Conservation (phyloP, 805 yeast species). For the Wickerhamomyces chambardii region DNA sequence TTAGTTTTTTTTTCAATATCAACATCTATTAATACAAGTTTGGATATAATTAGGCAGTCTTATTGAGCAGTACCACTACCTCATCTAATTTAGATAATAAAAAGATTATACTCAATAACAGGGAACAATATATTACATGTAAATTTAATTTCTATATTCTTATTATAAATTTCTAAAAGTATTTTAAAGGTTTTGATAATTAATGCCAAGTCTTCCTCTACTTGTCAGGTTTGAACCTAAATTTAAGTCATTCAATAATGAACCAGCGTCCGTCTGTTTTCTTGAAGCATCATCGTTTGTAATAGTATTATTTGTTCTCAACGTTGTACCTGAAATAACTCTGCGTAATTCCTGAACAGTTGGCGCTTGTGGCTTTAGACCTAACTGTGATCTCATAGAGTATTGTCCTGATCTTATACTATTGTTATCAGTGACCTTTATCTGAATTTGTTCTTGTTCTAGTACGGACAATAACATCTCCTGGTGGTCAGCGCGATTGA, state of each 20-base stretch:
- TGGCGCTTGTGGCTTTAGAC: conserved; percentile 14
- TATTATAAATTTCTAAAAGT: too few relatives aligned
- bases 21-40: too few relatives aligned
- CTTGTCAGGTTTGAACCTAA: too few relatives aligned
- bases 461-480: conserved; percentile 7
- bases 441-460: not conserved
- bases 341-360: conserved; percentile 17
- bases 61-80: too few relatives aligned
- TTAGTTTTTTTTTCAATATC: too few relatives aligned
- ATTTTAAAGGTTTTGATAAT: too few relatives aligned
- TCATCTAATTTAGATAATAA: too few relatives aligned
- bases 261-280: conserved; percentile 12
- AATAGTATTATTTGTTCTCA: conserved; percentile 1
- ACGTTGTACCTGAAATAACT: conserved; percentile 12
- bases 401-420: conserved; percentile 18
- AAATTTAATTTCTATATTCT: too few relatives aligned
- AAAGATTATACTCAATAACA: too few relatives aligned
- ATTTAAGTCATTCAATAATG: conserved; percentile 14
- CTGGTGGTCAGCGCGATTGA: conserved; percentile 2
- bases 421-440: conserved; percentile 5
- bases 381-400: conserved; percentile 16
- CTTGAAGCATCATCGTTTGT: conserved; percentile 1
- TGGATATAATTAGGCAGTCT: too few relatives aligned
- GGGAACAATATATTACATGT: too few relatives aligned
- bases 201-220: too few relatives aligned